Evolutionary conservation across 208 protist species (phyloP), one percentile per base, ranked within the genome.

Genomic region (Phytomonas francai): DNA sequence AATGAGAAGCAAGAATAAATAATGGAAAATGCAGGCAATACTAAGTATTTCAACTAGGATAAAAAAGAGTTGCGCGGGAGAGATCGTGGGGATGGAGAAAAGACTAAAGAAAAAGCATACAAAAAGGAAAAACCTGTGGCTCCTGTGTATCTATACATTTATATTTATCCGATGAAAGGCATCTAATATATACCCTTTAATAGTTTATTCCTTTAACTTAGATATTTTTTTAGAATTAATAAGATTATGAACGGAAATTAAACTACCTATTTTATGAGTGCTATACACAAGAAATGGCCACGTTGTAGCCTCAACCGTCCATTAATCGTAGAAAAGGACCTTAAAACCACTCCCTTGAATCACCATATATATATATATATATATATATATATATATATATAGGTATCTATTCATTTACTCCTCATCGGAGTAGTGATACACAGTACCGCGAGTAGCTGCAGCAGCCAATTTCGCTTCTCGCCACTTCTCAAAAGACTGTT

Each of bases 401-500:
- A 67, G 31, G 28, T 28, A 36, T 12, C 6, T 5, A 8, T 28
- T 29, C 27, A 27, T 32, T 58, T 56, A 49, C 22, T 58, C 34
- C 34, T 29, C 42, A 67, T 36, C 65, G 14, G 31, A 19, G n/a
- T 67, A 11, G 27, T 39, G 4, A 39, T 58, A 8, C 25, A 66
- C 36, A 57, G 27, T 8, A 39, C 0, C 58, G 31, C 27, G 58
- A 14, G 8, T 36, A 36, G 75, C 72, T 4, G 83, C 81, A 12
- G 57, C 65, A 29, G 80, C 74, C 36, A 95, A 71, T 72, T 95
- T 95, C 67, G 81, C 62, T 59, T 91, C 70, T 19, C 90, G 79
- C 90, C 90, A 95, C 32, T 81, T 74, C 31, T 91, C 82, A 61
- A 95, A 95, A 11, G 90, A 87, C 65, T 71, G 77, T 69, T 88